Base-by-base conservation (phyloP, 257 asterid genomes). In the Solanum paucissectum region DNA sequence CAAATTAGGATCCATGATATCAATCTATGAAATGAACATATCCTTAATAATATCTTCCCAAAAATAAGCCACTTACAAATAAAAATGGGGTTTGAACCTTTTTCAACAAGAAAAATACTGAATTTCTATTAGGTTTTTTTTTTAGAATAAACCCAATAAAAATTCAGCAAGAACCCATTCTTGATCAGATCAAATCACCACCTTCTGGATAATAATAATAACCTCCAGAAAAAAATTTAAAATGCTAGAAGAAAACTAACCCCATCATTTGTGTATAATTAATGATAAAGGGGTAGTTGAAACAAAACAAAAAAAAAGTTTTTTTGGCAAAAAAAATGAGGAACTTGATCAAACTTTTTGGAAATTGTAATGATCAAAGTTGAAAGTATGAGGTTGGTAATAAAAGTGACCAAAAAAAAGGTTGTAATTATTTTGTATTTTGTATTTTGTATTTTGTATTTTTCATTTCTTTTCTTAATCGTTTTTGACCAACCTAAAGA, bases 161-260 rank as follows among this genome's bases (percentile, higher is more conserved):
- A 90, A 90, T 89, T 89, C 93, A 91, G 92, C 92, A 90, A 79
- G 89, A 86, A 81, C 25, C 92, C 91, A 84, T 86, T 37, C 12
- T 68, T 6, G 55, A 86, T 52, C 18, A 73, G 37, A 86, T 83
- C 82, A 84, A 74, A 42, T 42, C 46, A 66, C 13, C 81, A 74
- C 37, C 40, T 83, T 73, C 85, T 74, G 1, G 52, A 74, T 1
- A 52, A 52, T 52, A 16, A 12, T 72, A 72, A 33, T 32, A 29
- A 29, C 79, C 82, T 73, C n/a, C 9, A 73, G 18, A 21, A 73
- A 36, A 36, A 40, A 44, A 40, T n/a, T 27, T 4, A 76, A 12
- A 44, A 27, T 29, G 38, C 38, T 32, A 29, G 18, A 82, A 3
- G 49, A 49, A 82, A 29, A 32, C 85, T 52, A 82, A 82, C 85